Base-by-base conservation (phyloP, 2,329 filamentous ascomycete species). In the Atkinsonella hypoxylon region DNA sequence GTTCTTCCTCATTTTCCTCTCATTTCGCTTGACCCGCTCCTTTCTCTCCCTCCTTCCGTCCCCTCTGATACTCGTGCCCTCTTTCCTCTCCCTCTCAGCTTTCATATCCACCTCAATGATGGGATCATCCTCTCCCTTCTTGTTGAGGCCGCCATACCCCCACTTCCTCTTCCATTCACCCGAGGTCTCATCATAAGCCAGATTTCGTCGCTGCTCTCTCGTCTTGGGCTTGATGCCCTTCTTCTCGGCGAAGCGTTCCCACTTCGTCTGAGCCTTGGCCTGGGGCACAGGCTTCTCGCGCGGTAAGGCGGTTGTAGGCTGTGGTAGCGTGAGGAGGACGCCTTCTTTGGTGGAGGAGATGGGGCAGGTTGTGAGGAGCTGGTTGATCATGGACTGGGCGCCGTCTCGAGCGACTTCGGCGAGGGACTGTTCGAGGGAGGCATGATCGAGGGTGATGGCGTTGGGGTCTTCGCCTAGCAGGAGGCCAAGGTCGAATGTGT, bases 211-310 rank as follows among this genome's bases (percentile, higher is more conserved):
- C 67, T 83, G 77, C 64, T 93, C 89, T 58, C 85, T 81, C 58
- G 81, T 85, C 79, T 90, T 95, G 69, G 83, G 82, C 73, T 86
- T 87, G 71, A 98, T 97, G 51, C 93, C 93, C 78, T 96, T 95
- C 81, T 95, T 95, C 68, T 83, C 85, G 44, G 93, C 93, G 72
- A 98, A 98, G 62, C 85, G 81, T 74, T 95, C 85, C 93, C 93
- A 98, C 68, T 89, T 95, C 53, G 91, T 97, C 58, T 85, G 85
- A 51, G 83, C 75, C 72, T 90, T 93, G 58, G 82, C 78, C 51
- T 81, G 77, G 1, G 93, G 93, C 9, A 97, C 75, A 10, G 89
- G 88, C 70, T 98, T 97, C 72, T 96, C 90, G 59, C 93, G 85
- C 22, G 93, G 93, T 4, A 97, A 76, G 0, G 75, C 68, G 1